Conservation (phyloP, 2,329 filamentous ascomycete genomes). For the Alternaria sp. region DNA sequence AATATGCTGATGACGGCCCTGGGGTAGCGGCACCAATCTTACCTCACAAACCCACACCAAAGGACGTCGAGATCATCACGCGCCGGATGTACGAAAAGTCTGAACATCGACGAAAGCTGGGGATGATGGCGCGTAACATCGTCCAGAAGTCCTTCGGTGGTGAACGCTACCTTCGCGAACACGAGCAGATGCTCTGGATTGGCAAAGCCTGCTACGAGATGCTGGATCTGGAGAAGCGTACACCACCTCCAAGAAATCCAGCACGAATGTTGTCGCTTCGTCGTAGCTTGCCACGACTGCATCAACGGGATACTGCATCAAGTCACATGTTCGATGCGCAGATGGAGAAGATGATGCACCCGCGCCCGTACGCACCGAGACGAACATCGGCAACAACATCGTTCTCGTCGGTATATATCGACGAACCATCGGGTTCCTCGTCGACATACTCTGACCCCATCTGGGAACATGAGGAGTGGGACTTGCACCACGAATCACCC, state of each 20-base stretch:
- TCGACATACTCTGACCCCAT: slow-evolving; percentile 24
- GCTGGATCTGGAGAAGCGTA: slow-evolving; percentile 35
- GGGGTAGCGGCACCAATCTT: slow-evolving; percentile 50
- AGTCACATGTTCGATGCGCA: slow-evolving; percentile 37
- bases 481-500: slow-evolving; percentile 17
- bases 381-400: slow-evolving; percentile 37
- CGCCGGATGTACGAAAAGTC: slow-evolving; percentile 67
- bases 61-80: slow-evolving; percentile 62
- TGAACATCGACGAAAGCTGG: slow-evolving; percentile 62
- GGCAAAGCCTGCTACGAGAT: slow-evolving; percentile 46
- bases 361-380: slow-evolving; percentile 29
- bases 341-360: slow-evolving; percentile 48
- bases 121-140: slow-evolving; percentile 64
- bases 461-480: slow-evolving; percentile 30
- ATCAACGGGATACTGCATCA: slow-evolving; percentile 26
- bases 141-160: slow-evolving; percentile 66
- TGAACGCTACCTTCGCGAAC: slow-evolving; percentile 65
- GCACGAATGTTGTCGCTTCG: slow-evolving; percentile 35
- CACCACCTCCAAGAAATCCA: slow-evolving; percentile 37
- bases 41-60: slow-evolving; percentile 56
- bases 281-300: slow-evolving; percentile 5
- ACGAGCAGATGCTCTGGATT: slow-evolving; percentile 60
- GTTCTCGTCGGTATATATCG: slow-evolving; percentile 43
- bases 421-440: slow-evolving; percentile 27
- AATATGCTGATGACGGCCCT: slow-evolving; percentile 61